Conservation (phyloP, 2,329 filamentous ascomycete species). For the Cytospora leucostoma region DNA sequence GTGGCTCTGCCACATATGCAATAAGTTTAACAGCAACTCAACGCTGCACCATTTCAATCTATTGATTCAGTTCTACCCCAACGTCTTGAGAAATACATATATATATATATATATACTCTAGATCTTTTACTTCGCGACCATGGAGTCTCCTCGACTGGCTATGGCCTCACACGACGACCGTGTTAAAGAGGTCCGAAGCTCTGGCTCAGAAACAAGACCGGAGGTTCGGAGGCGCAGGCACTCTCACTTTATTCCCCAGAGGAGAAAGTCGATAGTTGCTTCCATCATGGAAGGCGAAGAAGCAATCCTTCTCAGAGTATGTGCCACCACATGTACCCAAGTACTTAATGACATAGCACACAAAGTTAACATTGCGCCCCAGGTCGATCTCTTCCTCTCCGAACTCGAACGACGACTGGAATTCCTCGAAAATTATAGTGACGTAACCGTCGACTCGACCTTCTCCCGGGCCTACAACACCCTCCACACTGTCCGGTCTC, state of each 20-base stretch:
- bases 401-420: slow-evolving; percentile 87
- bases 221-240: slow-evolving; percentile 50
- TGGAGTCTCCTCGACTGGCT: slow-evolving; percentile 16
- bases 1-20: slow-evolving; percentile 7
- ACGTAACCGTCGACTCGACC: slow-evolving; percentile 79
- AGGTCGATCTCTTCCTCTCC: slow-evolving; percentile 79
- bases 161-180: slow-evolving; percentile 38
- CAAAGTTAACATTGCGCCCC: slow-evolving; percentile 5
- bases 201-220: slow-evolving; percentile 36
- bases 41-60: too few relatives aligned
- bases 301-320: slow-evolving; percentile 58
- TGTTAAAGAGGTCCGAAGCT: slow-evolving; percentile 24
- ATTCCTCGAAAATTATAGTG: slow-evolving; percentile 84
- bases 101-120: not conserved
- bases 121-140: not conserved
- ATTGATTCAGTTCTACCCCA: not conserved
- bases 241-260: slow-evolving; percentile 56
- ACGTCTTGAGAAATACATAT: not conserved
- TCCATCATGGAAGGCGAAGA: slow-evolving; percentile 66
- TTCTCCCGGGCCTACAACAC: slow-evolving; percentile 84
- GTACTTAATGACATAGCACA: slow-evolving; percentile 6
- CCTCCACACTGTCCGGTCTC: slow-evolving; percentile 80
- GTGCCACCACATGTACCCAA: slow-evolving; percentile 9
- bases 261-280: slow-evolving; percentile 60
- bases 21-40: not conserved